Percentiles rank a stretch among this genome's conserved stretches.
Evolutionary conservation across 495 filamentous ascomycete species (phyloP).

Genomic region (Lophiostoma macrostomum): DNA sequence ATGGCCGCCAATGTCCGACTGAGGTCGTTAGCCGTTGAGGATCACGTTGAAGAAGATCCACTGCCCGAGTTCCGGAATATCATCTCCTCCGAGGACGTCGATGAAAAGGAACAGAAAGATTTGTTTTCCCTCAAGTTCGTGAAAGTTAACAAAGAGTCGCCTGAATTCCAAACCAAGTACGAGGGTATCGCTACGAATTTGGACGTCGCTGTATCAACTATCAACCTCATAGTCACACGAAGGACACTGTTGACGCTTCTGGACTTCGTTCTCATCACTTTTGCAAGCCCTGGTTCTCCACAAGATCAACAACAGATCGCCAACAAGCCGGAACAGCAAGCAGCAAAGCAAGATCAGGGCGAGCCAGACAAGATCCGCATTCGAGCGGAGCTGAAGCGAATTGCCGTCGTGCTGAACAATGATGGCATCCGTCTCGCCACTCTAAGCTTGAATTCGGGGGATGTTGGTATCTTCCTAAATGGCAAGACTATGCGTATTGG

Average conservation of each 20-base stretch:
- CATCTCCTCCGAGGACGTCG: constrained; percentile 78
- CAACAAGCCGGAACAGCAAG: constrained; percentile 28
- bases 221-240: constrained; percentile 90
- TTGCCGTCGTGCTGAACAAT: constrained; percentile 94
- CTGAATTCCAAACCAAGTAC: constrained; percentile 85
- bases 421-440: constrained; percentile 94
- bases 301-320: constrained; percentile 39
- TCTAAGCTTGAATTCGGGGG: constrained; percentile 82
- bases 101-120: constrained; percentile 69
- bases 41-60: constrained; percentile 87
- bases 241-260: constrained; percentile 91
- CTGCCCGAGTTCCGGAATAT: constrained; percentile 94
- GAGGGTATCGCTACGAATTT: constrained; percentile 92
- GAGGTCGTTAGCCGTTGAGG: constrained; percentile 84
- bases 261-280: constrained; percentile 93
- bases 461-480: constrained; percentile 84
- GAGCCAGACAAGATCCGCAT: constrained; percentile 66
- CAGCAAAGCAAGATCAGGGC: constrained; percentile 27
- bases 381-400: constrained; percentile 89
- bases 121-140: constrained; percentile 85
- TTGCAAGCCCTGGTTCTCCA: constrained; percentile 64
- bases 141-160: constrained; percentile 84
- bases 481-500: constrained; percentile 81
- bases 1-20: constrained; percentile 88
- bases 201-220: constrained; percentile 87